Conservation (phyloP, 2,329 filamentous ascomycete species). For the Pyrenochaeta sp. region DNA sequence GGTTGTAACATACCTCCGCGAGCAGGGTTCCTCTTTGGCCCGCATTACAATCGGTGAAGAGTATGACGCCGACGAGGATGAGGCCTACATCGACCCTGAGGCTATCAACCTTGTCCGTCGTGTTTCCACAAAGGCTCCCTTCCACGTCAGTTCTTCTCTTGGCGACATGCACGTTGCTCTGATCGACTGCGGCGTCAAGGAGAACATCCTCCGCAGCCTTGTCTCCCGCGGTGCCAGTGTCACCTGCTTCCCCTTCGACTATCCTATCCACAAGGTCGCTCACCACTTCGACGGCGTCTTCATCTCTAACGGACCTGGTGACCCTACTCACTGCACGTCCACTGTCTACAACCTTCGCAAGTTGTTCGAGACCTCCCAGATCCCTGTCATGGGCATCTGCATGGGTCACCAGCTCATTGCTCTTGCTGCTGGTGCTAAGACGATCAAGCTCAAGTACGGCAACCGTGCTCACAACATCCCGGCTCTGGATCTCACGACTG, state of each 20-base stretch:
- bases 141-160: slow-evolving; percentile 86
- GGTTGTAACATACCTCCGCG: slow-evolving; percentile 93
- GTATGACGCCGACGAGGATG: slow-evolving; percentile 98
- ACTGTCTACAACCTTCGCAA: slow-evolving; percentile 92
- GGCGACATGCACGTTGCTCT: slow-evolving; percentile 91
- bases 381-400: slow-evolving; percentile 98
- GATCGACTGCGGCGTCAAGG: slow-evolving; percentile 98
- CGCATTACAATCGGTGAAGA: slow-evolving; percentile 95
- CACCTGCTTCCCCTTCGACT: slow-evolving; percentile 95
- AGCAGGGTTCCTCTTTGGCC: slow-evolving; percentile 95
- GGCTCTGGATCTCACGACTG: slow-evolving; percentile 90
- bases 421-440: slow-evolving; percentile 84
- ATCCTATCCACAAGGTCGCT: slow-evolving; percentile 96
- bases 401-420: slow-evolving; percentile 96
- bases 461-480: slow-evolving; percentile 99
- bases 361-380: slow-evolving; percentile 88
- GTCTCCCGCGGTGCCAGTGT: slow-evolving; percentile 91
- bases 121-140: slow-evolving; percentile 97
- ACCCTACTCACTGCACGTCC: slow-evolving; percentile 94
- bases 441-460: slow-evolving; percentile 98
- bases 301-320: slow-evolving; percentile 98
- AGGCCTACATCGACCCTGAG: slow-evolving; percentile 92
- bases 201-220: slow-evolving; percentile 97
- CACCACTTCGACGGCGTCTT: slow-evolving; percentile 98
- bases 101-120: slow-evolving; percentile 96